Evolutionary conservation across 1,284 basidiomycete genomes (phyloP).

Genomic region (Cryptococcus floricola): DNA sequence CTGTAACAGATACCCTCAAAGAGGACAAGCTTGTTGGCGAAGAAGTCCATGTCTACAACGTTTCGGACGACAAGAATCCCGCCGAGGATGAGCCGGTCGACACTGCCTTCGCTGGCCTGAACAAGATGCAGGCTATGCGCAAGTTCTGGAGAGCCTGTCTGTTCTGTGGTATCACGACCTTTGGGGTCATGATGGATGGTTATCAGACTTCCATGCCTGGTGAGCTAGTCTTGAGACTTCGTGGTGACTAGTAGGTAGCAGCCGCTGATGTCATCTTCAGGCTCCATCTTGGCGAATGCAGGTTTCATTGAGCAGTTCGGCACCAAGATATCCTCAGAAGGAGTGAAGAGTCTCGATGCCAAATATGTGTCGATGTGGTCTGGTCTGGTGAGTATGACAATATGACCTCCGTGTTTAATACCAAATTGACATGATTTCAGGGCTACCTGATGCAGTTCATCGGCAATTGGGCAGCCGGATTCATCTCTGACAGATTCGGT

Average conservation of each 20-base stretch:
- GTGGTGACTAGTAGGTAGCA: too few species aligned
- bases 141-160: constrained; percentile 13
- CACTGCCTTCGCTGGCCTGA: constrained; percentile 11
- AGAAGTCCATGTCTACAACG: constrained; percentile 1
- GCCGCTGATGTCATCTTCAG: too few species aligned
- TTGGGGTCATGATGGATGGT: constrained; percentile 18
- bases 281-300: too few species aligned
- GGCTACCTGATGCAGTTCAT: constrained; percentile 2
- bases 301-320: too few species aligned
- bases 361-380: too few species aligned
- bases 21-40: neutral
- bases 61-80: neutral
- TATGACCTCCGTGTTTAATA: neutral
- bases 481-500: constrained; percentile 9
- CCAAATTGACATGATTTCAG: neutral
- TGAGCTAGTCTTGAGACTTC: neutral
- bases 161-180: constrained; percentile 9
- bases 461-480: constrained; percentile 5
- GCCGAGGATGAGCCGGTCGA: neutral
- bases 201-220: constrained; percentile 15
- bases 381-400: too few species aligned
- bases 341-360: too few species aligned
- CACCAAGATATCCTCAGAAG: too few species aligned
- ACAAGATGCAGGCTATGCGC: constrained; percentile 9
- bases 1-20: too few species aligned